phyloP scores from a whole-genome alignment of 2,329 filamentous ascomycete species.

The Byssochlamys sp. region DNA sequence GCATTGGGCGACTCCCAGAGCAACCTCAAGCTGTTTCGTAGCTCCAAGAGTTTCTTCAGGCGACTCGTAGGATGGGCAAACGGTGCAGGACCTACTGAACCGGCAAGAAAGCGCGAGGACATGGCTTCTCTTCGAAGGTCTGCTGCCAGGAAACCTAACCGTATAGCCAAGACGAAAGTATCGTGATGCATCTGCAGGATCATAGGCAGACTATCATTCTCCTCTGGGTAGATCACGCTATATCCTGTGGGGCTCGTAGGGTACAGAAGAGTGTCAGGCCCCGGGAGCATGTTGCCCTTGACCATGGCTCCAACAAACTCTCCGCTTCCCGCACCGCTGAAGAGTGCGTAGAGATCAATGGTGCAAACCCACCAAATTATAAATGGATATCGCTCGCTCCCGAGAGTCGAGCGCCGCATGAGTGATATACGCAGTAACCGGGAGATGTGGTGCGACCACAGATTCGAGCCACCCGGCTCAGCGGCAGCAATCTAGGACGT shows the following conservation, averaged over 20 bases:
- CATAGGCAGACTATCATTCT: slow-evolving; percentile 27
- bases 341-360: slow-evolving; percentile 47
- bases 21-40: slow-evolving; percentile 28
- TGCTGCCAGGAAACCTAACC: slow-evolving; percentile 36
- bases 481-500: slow-evolving; percentile 35
- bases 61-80: slow-evolving; percentile 14
- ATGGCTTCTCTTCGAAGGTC: slow-evolving; percentile 30
- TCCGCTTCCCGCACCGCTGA: slow-evolving; percentile 44
- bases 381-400: slow-evolving; percentile 40
- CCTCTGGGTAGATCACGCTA: slow-evolving; percentile 28
- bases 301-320: slow-evolving; percentile 42
- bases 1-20: slow-evolving; percentile 32
- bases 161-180: slow-evolving; percentile 36
- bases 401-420: slow-evolving; percentile 38
- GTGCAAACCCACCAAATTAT: slow-evolving; percentile 47
- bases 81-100: slow-evolving; percentile 4
- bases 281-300: slow-evolving; percentile 40
- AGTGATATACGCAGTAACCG: slow-evolving; percentile 43
- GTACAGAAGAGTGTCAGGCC: slow-evolving; percentile 28
- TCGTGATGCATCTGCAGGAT: slow-evolving; percentile 39
- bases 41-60: slow-evolving; percentile 24
- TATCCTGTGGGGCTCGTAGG: slow-evolving; percentile 25
- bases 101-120: slow-evolving; percentile 8
- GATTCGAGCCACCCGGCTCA: slow-evolving; percentile 37
- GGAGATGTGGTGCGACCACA: slow-evolving; percentile 48